These are phyloP conservation scores for Scytalidium lignicola DNA, from an alignment of 2,329 filamentous ascomycete species.

Conservation along the genomic window DNA sequence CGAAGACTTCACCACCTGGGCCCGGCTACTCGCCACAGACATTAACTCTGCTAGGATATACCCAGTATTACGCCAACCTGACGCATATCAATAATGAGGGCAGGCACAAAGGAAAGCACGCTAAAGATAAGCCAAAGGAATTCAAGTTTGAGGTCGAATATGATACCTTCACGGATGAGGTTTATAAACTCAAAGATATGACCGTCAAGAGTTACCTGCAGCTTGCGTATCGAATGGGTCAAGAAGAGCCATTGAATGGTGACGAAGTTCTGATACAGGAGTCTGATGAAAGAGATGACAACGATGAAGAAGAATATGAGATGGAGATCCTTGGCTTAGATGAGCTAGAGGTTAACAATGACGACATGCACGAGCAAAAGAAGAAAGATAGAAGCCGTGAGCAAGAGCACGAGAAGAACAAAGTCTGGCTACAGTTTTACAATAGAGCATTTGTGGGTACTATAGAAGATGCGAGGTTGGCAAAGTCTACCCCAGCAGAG, in stretches of 20 bases:
- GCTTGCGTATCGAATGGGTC: slow-evolving; percentile 73
- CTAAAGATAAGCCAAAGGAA: slow-evolving; percentile 43
- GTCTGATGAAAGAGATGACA: too few species aligned
- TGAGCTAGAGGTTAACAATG: slow-evolving; percentile 15
- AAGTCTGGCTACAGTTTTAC: slow-evolving; percentile 74
- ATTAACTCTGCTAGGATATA: slow-evolving; percentile 73
- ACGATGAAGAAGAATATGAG: slow-evolving; percentile 18
- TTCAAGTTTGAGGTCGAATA: slow-evolving; percentile 84
- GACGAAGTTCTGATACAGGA: slow-evolving; percentile 22
- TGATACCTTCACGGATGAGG: slow-evolving; percentile 69
- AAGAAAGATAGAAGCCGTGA: slow-evolving; percentile 23
- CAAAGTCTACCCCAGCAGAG: neutral
- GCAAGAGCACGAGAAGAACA: slow-evolving; percentile 43
- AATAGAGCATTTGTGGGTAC: slow-evolving; percentile 75
- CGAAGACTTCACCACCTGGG: slow-evolving; percentile 68
- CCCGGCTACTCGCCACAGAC: slow-evolving; percentile 87
- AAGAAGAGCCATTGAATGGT: slow-evolving; percentile 34
- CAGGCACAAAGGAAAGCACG: slow-evolving; percentile 29
- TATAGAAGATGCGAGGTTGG: slow-evolving; percentile 39
- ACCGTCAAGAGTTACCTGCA: slow-evolving; percentile 78
- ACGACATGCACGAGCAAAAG: slow-evolving; percentile 24
- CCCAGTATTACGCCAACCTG: slow-evolving; percentile 92
- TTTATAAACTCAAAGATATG: slow-evolving; percentile 74
- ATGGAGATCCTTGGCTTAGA: slow-evolving; percentile 22
- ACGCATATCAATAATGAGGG: slow-evolving; percentile 78